phyloP scores from a whole-genome alignment of 768 basidiomycete species.

The Russula sp. region DNA sequence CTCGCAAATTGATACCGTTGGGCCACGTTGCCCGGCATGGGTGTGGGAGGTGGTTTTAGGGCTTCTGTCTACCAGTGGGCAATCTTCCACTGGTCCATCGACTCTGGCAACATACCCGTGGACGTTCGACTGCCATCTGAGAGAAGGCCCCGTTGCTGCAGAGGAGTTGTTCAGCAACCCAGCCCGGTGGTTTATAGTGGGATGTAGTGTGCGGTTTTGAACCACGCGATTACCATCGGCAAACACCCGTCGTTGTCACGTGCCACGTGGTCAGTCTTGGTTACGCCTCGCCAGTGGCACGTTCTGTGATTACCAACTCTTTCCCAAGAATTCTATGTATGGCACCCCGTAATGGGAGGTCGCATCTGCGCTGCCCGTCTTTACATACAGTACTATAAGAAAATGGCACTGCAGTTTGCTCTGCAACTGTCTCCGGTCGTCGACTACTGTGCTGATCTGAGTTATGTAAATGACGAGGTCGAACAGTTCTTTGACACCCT shows the following conservation, averaged over 20 bases:
- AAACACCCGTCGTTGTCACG: not conserved
- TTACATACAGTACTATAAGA: not conserved
- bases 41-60: too few species aligned
- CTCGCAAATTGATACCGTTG: too few species aligned
- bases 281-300: not conserved
- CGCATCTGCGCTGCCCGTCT: not conserved
- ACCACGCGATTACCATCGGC: too few species aligned
- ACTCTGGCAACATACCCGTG: slow-evolving; percentile 41
- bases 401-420: not conserved
- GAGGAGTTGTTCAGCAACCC: slow-evolving; percentile 42
- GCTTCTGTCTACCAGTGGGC: too few species aligned
- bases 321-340: not conserved
- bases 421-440: not conserved
- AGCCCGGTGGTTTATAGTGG: too few species aligned
- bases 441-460: not conserved
- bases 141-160: slow-evolving; percentile 65
- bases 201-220: too few species aligned
- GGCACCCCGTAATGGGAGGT: too few species aligned
- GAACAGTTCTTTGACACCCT: slow-evolving; percentile 5
- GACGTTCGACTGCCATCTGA: slow-evolving; percentile 49
- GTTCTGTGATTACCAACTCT: not conserved
- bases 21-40: too few species aligned
- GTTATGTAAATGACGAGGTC: slow-evolving; percentile 2
- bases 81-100: slow-evolving; percentile 34
- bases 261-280: not conserved